Evolutionary conservation across 176 grass and related monocot genomes (phyloP), one percentile per base, ranked within the genome.

Genomic region (Aegilops longissima): DNA sequence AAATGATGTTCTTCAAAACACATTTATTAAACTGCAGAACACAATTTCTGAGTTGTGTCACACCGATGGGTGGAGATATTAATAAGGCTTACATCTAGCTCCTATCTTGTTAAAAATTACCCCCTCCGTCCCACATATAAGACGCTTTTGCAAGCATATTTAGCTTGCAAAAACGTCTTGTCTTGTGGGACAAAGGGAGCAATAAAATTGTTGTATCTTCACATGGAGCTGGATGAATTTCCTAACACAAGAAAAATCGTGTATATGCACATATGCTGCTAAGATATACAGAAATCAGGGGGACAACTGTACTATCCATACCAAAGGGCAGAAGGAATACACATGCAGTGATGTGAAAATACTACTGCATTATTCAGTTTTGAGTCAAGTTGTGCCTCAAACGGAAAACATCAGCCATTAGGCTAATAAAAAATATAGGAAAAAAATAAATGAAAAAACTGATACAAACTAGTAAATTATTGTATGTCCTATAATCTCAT

Each of bases 261-360:
- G 31, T 45, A 40, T 31, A 4, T 39, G 66, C 77, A 63, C 31
- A 14, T 16, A 36, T 9, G 40, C 40, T 12, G 51, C 71, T 76
- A 9, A 44, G 5, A 30, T 24, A 77, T 9, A 45, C 16, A 66
- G 34, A 67, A 40, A 69, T 42, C 10, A 4, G 45, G 39, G 12
- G 45, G 31, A 12, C 33, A 12, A 4, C 45, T 9, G 24, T 20
- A 69, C 24, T 82, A n/a, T 24, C 10, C 14, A 36, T 80, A 45
- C 81, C 27, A 20, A 85, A 69, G 52, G 10, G 62, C 23, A 66
- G 7, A 85, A 80, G 18, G 30, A 79, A 65, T 24, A 59, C 42
- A 80, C 59, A 40, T 59, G 8, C 18, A 85, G 14, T 65, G 76
- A 79, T 73, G 83, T 76, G 70, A 34, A 73, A 76, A 85, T 9